Evolutionary conservation across 2,329 filamentous ascomycete genomes (phyloP).

Genomic region (Colletotrichum coccodes): DNA sequence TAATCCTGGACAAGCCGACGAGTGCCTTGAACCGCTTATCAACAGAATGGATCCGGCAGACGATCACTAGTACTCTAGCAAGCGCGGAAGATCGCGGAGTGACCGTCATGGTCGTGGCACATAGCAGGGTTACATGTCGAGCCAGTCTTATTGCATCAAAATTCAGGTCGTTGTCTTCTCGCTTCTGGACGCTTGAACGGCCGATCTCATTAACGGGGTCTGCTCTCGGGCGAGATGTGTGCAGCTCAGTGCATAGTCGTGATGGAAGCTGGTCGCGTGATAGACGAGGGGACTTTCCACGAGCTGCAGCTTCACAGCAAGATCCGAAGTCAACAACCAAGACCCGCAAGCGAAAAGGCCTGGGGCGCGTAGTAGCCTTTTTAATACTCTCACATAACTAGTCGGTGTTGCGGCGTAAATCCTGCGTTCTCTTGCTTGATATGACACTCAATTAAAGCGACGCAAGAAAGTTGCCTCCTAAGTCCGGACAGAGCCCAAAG

Average conservation of each 20-base stretch:
- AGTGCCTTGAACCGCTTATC: constrained; percentile 79
- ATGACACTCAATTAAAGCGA: not conserved
- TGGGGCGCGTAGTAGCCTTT: not conserved
- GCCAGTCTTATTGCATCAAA: too few species aligned
- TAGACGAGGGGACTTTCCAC: constrained; percentile 73
- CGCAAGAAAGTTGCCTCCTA: too few species aligned
- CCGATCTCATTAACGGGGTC: too few species aligned
- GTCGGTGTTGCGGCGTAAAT: not conserved
- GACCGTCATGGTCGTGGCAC: constrained; percentile 85
- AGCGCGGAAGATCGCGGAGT: constrained; percentile 50
- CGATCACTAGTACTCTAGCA: constrained; percentile 65
- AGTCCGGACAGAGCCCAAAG: too few species aligned
- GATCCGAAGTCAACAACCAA: constrained; percentile 50
- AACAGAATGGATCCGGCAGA: constrained; percentile 71
- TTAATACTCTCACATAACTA: not conserved
- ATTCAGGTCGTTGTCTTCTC: too few species aligned
- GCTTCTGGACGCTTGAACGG: too few species aligned
- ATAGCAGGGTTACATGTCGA: constrained; percentile 83
- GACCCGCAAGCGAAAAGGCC: not conserved
- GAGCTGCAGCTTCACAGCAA: constrained; percentile 61
- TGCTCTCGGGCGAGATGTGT: too few species aligned
- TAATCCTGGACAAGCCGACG: constrained; percentile 90
- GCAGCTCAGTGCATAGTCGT: constrained; percentile 80
- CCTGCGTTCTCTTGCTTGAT: not conserved
- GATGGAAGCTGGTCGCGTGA: constrained; percentile 73